Evolutionary conservation across 306 rosid genomes (phyloP), one percentile per base, ranked within the genome.

Genomic region (Lathyrus oleraceus): DNA sequence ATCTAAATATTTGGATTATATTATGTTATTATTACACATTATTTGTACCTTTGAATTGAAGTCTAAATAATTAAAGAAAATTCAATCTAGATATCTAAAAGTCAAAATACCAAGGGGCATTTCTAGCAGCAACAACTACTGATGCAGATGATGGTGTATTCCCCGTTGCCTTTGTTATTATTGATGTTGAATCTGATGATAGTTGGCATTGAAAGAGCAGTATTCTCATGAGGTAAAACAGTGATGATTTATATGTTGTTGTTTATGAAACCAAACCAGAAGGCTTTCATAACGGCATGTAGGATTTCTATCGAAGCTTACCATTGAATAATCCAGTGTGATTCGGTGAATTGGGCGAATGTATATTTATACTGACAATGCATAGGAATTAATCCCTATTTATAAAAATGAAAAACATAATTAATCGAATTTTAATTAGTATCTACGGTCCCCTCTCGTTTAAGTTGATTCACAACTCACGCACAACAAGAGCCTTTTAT

Each of bases 141-240:
- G 98, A 94, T 82, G 98, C 95, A 11, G 79, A 90, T 77, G 97
- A 90, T 79, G 90, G 77, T 43, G 90, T 87, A 65, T 90, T 88
- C 77, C 98, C 98, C 53, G 87, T 94, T 74, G 95, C 98, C 69
- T 94, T 94, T 85, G 86, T 96, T 23, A 84, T 94, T 74, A 90
- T 90, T 49, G 97, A 94, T 81, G 71, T 92, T 2, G 98, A 94
- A 81, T 88, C 87, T 70, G 96, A 88, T 59, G 97, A 94, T 54
- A 88, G 90, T 74, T 94, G 98, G 98, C 79, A 70, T 61, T 94
- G 88, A 94, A 81, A 65, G 98, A 87, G 51, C 98, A 84, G 72
- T 94, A 87, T 81, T 90, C 98, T 68, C 98, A 94, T 13, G 98
- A 90, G 92, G 94, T 94, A 64, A 94, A 87, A 86, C 85, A 73